phyloP scores from a whole-genome alignment of 83 land plant species.

The Thuja plicata region DNA sequence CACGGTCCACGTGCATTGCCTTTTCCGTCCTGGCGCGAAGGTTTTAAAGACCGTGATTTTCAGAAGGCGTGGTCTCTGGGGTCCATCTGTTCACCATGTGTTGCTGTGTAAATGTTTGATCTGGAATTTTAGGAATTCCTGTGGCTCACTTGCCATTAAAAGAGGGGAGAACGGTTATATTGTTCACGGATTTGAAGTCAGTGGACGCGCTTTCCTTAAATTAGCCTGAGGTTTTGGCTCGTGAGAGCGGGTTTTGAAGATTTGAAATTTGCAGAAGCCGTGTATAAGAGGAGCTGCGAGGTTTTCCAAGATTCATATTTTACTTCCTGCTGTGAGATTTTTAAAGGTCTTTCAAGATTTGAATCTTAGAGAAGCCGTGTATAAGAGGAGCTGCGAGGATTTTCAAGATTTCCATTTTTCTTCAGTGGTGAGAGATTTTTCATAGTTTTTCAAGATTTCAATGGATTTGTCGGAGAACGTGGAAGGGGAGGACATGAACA shows the following conservation, averaged over 20 bases:
- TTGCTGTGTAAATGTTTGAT: not conserved
- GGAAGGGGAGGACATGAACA: not conserved
- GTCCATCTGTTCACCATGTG: not conserved
- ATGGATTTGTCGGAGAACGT: not conserved
- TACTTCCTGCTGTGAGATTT: too few relatives aligned
- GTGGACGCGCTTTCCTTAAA: not conserved
- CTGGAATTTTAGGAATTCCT: not conserved
- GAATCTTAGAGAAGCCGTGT: too few relatives aligned
- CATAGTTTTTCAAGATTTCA: not conserved
- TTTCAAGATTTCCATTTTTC: not conserved
- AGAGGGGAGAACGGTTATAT: not conserved
- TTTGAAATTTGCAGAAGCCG: too few relatives aligned
- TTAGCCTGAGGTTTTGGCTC: not conserved
- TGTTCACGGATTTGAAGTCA: not conserved
- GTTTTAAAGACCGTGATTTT: not conserved
- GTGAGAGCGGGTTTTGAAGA: not conserved
- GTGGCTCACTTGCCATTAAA: too few relatives aligned
- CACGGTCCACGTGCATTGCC: not conserved
- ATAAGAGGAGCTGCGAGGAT: too few relatives aligned
- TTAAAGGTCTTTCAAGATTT: too few relatives aligned
- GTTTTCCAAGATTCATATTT: too few relatives aligned
- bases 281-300: too few relatives aligned
- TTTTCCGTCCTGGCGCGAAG: not conserved
- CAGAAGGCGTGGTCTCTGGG: not conserved
- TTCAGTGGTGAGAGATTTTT: not conserved